Evolutionary conservation across 768 basidiomycete species (phyloP).

Genomic region (Suillus decipiens): DNA sequence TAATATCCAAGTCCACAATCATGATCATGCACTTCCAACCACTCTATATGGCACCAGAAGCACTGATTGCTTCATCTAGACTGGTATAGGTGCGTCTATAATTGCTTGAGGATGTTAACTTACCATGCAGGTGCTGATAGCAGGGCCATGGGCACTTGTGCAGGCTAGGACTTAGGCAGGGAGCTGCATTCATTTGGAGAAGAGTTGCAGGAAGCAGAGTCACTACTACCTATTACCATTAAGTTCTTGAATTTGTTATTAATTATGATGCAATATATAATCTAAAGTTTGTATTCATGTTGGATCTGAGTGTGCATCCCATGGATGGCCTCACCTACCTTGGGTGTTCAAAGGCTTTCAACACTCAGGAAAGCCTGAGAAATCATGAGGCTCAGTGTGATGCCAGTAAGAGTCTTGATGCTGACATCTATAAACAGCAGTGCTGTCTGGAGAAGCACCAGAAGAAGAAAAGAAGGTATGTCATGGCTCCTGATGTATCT

Average conservation of each 20-base stretch:
- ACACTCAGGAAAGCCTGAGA: neutral
- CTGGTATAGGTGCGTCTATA: too few relatives aligned
- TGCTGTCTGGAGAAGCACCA: neutral
- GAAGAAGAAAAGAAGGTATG: neutral
- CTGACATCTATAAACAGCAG: conserved; percentile 4
- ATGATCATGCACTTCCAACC: too few relatives aligned
- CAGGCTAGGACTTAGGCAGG: too few relatives aligned
- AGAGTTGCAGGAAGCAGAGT: too few relatives aligned
- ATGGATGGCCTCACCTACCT: conserved; percentile 4
- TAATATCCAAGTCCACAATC: too few relatives aligned
- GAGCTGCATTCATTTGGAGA: too few relatives aligned
- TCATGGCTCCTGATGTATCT: neutral
- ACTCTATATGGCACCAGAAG: too few relatives aligned
- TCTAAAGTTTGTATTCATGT: neutral
- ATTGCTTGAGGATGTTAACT: too few relatives aligned
- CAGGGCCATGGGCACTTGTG: too few relatives aligned
- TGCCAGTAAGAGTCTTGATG: neutral
- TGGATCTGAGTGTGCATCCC: neutral
- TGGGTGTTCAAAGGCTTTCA: conserved; percentile 1
- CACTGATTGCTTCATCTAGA: too few relatives aligned
- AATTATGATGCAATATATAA: neutral
- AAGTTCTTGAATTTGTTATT: neutral
- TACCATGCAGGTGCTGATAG: too few relatives aligned
- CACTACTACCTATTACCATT: neutral
- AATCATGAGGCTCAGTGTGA: conserved; percentile 3